phyloP scores from a whole-genome alignment of 2,329 filamentous ascomycete species.

The Ophidiomyces ophidiicola region DNA sequence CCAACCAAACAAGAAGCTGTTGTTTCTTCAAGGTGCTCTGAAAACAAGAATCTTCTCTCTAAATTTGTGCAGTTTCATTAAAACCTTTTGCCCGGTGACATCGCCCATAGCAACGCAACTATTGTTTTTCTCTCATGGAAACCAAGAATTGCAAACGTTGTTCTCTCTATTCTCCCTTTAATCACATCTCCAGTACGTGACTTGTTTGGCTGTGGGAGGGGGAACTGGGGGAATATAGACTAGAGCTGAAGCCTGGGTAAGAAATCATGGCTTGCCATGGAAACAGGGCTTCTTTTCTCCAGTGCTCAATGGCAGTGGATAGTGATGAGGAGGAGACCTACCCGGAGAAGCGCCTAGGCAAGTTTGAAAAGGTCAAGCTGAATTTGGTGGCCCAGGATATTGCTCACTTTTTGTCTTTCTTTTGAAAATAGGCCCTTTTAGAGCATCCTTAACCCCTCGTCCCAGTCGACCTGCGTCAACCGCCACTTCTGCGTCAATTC shows the following conservation, averaged over 20 bases:
- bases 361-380: not conserved
- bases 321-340: conserved; percentile 7
- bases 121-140: too few relatives aligned
- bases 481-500: not conserved
- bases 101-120: too few relatives aligned
- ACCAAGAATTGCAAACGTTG: too few relatives aligned
- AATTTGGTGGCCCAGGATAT: not conserved
- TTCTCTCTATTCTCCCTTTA: too few relatives aligned
- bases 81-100: too few relatives aligned
- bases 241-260: not conserved
- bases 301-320: conserved; percentile 7
- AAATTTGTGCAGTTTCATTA: too few relatives aligned
- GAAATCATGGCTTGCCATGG: conserved; percentile 9
- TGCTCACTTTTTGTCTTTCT: not conserved
- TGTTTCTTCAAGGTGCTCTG: too few relatives aligned
- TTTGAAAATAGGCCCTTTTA: not conserved
- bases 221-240: conserved; percentile 1
- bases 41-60: too few relatives aligned
- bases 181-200: too few relatives aligned
- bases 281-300: conserved; percentile 9
- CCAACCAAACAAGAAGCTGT: too few relatives aligned
- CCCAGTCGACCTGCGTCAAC: conserved; percentile 2
- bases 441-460: conserved; percentile 3
- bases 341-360: conserved; percentile 7
- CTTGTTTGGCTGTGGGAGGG: too few relatives aligned